Evolutionary conservation across 306 rosid species (phyloP).

Genomic region (Quercus suber): DNA sequence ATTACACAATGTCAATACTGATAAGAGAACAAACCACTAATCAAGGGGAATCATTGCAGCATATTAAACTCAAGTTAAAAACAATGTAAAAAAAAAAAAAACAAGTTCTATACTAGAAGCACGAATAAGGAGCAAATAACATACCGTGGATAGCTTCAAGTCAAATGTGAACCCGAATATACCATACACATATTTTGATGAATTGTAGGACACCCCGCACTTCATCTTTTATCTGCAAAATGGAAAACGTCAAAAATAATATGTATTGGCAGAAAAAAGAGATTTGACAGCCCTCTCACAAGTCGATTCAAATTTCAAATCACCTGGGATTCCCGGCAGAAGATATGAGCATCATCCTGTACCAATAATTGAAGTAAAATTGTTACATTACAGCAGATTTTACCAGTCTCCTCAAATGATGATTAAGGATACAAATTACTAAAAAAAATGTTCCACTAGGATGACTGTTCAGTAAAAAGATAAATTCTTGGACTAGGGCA

Average conservation of each 20-base stretch:
- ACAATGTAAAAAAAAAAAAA: background rate
- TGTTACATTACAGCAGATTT: slow-evolving; percentile 24
- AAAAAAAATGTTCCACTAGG: background rate
- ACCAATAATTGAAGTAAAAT: slow-evolving; percentile 25
- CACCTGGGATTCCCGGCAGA: slow-evolving; percentile 95
- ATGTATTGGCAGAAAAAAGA: slow-evolving; percentile 4
- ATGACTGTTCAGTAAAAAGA: background rate
- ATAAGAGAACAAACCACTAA: background rate
- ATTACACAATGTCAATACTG: background rate
- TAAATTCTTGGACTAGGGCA: background rate
- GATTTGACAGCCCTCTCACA: background rate
- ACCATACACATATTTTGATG: slow-evolving; percentile 56
- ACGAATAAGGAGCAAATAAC: slow-evolving; percentile 13
- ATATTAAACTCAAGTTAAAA: background rate
- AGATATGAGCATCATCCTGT: slow-evolving; percentile 97
- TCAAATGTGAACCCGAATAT: slow-evolving; percentile 90
- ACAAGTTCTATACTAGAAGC: background rate
- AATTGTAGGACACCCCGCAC: slow-evolving; percentile 69
- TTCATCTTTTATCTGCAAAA: slow-evolving; percentile 80
- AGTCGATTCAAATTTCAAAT: slow-evolving; percentile 18
- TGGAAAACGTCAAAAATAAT: slow-evolving; percentile 19
- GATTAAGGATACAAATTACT: background rate
- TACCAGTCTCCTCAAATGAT: background rate
- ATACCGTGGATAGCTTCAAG: slow-evolving; percentile 88
- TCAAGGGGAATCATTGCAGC: background rate